Percentiles rank a stretch among this genome's conserved stretches.
phyloP scores from a whole-genome alignment of 495 filamentous ascomycete genomes.

The Viridothelium virens region DNA sequence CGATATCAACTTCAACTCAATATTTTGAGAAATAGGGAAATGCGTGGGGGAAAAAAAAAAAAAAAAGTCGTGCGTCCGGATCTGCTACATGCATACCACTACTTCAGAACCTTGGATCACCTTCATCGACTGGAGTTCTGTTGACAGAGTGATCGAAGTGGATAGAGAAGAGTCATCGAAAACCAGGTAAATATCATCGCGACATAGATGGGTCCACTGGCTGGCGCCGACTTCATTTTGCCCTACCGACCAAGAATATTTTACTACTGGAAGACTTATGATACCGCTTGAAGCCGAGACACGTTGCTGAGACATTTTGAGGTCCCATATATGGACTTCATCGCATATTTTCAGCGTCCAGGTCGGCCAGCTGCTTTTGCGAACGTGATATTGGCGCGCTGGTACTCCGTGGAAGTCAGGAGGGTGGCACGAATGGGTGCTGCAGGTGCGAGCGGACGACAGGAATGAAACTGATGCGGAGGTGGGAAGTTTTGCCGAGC shows the following conservation, averaged over 20 bases:
- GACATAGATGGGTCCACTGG: not conserved
- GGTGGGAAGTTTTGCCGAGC: not conserved
- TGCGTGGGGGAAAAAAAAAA: conserved; percentile 11
- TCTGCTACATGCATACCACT: conserved; percentile 31
- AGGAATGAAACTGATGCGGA: not conserved
- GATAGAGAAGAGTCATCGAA: conserved; percentile 30
- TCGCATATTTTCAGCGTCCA: no score
- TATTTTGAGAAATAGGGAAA: not conserved
- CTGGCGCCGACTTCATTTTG: conserved; percentile 5
- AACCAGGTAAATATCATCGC: conserved; percentile 36
- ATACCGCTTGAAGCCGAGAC: not conserved
- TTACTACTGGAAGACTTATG: conserved; percentile 7
- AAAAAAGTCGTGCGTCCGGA: not conserved
- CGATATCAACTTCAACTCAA: not conserved
- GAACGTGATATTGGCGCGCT: no score
- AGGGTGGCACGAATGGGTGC: not conserved
- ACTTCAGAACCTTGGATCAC: conserved; percentile 35
- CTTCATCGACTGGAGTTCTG: conserved; percentile 30
- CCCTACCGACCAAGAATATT: conserved; percentile 4
- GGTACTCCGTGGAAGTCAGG: no score
- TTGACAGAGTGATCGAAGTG: conserved; percentile 5
- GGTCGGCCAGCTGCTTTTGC: no score
- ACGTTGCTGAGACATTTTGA: not conserved
- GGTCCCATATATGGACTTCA: not conserved
- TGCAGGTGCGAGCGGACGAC: not conserved